Evolutionary conservation across 371 early-diverging fungal species (phyloP), one percentile per base, ranked within the genome.

Genomic region (Mortierella sp.): DNA sequence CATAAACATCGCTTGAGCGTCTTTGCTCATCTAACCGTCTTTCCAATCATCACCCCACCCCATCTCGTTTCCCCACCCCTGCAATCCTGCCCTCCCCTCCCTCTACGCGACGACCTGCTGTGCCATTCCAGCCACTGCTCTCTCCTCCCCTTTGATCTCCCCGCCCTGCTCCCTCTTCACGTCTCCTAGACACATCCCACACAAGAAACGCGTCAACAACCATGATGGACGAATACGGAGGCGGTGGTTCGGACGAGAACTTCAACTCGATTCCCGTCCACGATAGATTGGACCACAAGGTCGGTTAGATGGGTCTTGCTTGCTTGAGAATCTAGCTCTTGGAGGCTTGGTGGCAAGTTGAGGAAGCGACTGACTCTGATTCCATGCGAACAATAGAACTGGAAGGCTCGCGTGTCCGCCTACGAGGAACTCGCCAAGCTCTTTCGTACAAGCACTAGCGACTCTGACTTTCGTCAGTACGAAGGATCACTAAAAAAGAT

Each of bases 331-430:
- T 7, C 34, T 34, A 4, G 4, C 34, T 34, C 34, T 34, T 34
- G 34, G 34, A 7, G 34, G 34, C 34, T 4, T 34, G 34, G 34
- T 10, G 34, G 7, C 34, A 7, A 4, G 4, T 34, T 34, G 7
- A 34, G 34, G 10, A 7, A 34, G n/a, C n/a, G 10, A 34, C 34
- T 47, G 47, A 37, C 40, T 49, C 41, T 53, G 17, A 51, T 41
- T 34, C 34, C 34, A 51, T n/a, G 3, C 14, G 12, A 17, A 37
- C 8, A 37, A 28, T 77, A 96, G 96, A 78, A 87, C 41, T 98
- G 98, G 98, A 97, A 98, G 79, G 98, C 95, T 25, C 91, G 98
- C 63, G 82, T 91, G 50, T 86, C 83, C 24, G 98, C 92, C 16
- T 98, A 95, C 80, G 91, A 91, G 40, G 94, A 95, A 57, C 82